Evolutionary conservation across 1,139 yeast genomes (phyloP), one percentile per base, ranked within the genome.

Genomic region (Zygoascus hellenicus): DNA sequence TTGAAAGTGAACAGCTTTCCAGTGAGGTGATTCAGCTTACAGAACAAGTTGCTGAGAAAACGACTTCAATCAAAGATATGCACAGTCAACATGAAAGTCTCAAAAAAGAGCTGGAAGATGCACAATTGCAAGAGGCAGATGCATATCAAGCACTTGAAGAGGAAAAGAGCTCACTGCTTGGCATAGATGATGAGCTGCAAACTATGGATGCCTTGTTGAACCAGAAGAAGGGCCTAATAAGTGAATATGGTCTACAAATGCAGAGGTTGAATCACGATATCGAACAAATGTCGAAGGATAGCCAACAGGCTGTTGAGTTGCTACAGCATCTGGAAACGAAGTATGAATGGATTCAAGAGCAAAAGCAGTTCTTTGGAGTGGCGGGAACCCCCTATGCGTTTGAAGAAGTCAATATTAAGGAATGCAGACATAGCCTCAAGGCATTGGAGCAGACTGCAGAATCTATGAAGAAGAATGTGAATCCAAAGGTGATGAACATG

Each of bases 401-500:
- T 48, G 47, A 82, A 0, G 77, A 78, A 51, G 77, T 83, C 46
- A 77, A 87, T 58, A 65, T 87, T 30, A 77, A 75, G 5, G 83
- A 82, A 52, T 76, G 81, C 55, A 77, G 80, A 50, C 76, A 74
- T 19, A 79, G 82, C 53, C 75, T 81, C 43, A 69, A 67, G 10
- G 74, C 76, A 37, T 73, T 88, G 53, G 71, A 76, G 39, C 87
- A 78, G 29, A 76, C 81, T 51, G 81, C 81, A 59, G 77, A 78
- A 51, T 79, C 79, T 9, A 81, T 90, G 85, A 83, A 79, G 68
- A 75, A 90, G 51, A 85, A 82, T 56, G 96, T 92, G 29, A 90
- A 90, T 60, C 77, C 86, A 10, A 85, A 89, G 60, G 92, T 92
- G 53, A 87, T 90, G 90, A 81, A 83, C 58, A 86, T 89, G 88